Evolutionary conservation across 2,329 filamentous ascomycete species (phyloP), one percentile per base, ranked within the genome.

Genomic region (Aspergillus hiratsukae): DNA sequence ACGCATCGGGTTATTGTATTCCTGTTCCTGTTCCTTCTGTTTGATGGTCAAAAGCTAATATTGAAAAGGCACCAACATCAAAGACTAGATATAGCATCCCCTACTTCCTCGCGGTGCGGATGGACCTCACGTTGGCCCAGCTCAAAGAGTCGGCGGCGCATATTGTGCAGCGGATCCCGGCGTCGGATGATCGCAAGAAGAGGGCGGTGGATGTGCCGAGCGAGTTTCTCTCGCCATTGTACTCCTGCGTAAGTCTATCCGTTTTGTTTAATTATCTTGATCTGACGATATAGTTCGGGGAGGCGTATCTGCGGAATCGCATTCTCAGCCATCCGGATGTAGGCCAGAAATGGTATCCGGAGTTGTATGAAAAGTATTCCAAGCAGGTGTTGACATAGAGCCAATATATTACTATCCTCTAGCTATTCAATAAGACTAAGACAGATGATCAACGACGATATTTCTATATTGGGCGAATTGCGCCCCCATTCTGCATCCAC

Each of bases 71-170:
- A 0, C 70, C 70, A 0, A 72, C 66, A 0, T 60, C 58, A 1
- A 61, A 55, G 29, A 73, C 67, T 0, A 58, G 72, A 52, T 74
- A 73, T 58, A 82, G 79, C 41, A 78, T 84, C 17, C 81, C 82
- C 0, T 84, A 82, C 67, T 84, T 84, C 68, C 80, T 82, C 37
- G 80, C 78, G 4, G 80, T 83, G 35, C 78, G 78, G 10, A 55
- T 72, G 54, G 68, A 71, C 75, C 78, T 71, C 73, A 83, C 68
- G 65, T 77, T 83, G 50, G 78, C 81, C 0, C 52, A 70, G 28
- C 64, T 73, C 2, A 60, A 69, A 19, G 61, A 69, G 31, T 70
- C 69, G 0, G 69, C 70, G 2, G 61, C 63, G 1, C 69, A 73
- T 43, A 72, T 73, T 45, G 67, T 71, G 9, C 40, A 58, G 5